Evolutionary conservation across 2,329 filamentous ascomycete species (phyloP).

Genomic region (Curvularia eragrostidis): DNA sequence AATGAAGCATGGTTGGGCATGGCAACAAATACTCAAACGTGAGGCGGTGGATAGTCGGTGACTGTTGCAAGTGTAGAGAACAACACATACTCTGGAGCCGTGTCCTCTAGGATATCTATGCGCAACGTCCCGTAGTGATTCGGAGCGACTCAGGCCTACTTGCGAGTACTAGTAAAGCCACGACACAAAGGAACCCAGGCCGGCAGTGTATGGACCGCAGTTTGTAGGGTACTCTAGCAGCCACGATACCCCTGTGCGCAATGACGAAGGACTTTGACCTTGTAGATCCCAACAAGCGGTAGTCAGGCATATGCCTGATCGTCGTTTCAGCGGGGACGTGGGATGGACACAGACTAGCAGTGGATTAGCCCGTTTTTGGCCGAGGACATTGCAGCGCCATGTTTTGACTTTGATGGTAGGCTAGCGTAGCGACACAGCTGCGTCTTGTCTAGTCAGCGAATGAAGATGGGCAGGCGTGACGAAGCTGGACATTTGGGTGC

Average conservation of each 20-base stretch:
- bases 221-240: slow-evolving; percentile 15
- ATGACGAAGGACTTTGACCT: slow-evolving; percentile 24
- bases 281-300: slow-evolving; percentile 26
- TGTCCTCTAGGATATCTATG: slow-evolving; percentile 18
- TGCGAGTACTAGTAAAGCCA: neutral
- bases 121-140: slow-evolving; percentile 27
- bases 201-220: slow-evolving; percentile 7
- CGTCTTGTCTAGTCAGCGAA: slow-evolving; percentile 9
- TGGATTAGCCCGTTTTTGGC: slow-evolving; percentile 1
- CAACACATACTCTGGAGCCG: slow-evolving; percentile 30
- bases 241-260: slow-evolving; percentile 23
- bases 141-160: slow-evolving; percentile 18
- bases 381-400: slow-evolving; percentile 2
- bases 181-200: slow-evolving; percentile 19
- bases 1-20: neutral
- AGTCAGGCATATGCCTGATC: slow-evolving; percentile 12
- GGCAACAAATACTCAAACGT: slow-evolving; percentile 9
- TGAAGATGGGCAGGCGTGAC: slow-evolving; percentile 3
- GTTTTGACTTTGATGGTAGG: slow-evolving; percentile 2
- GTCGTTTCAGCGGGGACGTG: slow-evolving; percentile 9
- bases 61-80: slow-evolving; percentile 31
- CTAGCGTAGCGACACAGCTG: slow-evolving; percentile 3
- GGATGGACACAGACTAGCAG: slow-evolving; percentile 12
- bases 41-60: slow-evolving; percentile 28
- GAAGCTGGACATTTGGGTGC: slow-evolving; percentile 9